A percentile compares a stretch with the other conserved stretches of the same genome.
Conservation (phyloP, 305 asterid genomes). For the Nicotiana rustica region DNA sequence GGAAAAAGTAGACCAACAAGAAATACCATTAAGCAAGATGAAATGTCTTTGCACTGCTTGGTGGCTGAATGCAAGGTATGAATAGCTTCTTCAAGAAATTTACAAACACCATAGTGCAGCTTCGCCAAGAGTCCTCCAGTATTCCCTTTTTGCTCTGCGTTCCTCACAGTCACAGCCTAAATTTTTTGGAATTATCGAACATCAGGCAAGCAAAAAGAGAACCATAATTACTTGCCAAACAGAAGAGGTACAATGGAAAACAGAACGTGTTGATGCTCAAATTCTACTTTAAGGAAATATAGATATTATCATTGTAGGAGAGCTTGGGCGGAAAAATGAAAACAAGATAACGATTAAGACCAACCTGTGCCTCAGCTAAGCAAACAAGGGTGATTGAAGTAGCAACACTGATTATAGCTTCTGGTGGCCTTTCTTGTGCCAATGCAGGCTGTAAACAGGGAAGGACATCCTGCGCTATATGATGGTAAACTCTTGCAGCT, state of each 20-base stretch:
- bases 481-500: conserved; percentile 72
- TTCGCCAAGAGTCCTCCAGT: conserved; percentile 58
- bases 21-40: conserved; percentile 58
- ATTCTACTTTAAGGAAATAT: neutral
- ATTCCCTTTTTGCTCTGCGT: conserved; percentile 67
- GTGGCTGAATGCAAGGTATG: conserved; percentile 39
- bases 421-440: conserved; percentile 60
- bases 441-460: conserved; percentile 34
- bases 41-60: conserved; percentile 59
- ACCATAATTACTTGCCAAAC: neutral
- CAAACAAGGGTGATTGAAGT: conserved; percentile 61
- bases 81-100: conserved; percentile 60
- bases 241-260: no score
- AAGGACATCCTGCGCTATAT: conserved; percentile 54
- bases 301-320: neutral
- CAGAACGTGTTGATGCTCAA: neutral
- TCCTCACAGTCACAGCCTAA: conserved; percentile 73
- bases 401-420: conserved; percentile 51
- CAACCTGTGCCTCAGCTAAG: conserved; percentile 82
- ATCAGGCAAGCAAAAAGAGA: conserved; percentile 29
- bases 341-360: conserved; percentile 20
- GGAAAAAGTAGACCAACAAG: neutral
- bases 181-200: conserved; percentile 19
- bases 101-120: conserved; percentile 66
- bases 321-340: neutral